phyloP scores from a whole-genome alignment of 768 basidiomycete genomes.

The Xerocomellus intermedius region DNA sequence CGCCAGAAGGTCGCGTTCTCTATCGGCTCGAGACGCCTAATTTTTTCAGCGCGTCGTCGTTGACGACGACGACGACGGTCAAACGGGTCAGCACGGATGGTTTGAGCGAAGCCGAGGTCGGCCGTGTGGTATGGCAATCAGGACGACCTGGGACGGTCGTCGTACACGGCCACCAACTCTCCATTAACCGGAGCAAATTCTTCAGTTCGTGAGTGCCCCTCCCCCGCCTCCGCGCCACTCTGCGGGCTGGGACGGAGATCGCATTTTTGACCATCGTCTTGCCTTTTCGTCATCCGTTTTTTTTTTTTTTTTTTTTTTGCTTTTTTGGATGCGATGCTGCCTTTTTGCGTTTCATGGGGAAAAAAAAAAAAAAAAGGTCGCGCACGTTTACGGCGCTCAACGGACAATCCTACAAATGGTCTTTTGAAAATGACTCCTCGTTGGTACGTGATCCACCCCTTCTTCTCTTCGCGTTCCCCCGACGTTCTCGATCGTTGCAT shows the following conservation, averaged over 20 bases:
- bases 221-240: no score
- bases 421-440: constrained; percentile 32
- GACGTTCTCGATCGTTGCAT: not conserved
- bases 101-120: constrained; percentile 25
- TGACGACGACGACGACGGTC: constrained; percentile 21
- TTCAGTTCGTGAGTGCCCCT: constrained; percentile 32
- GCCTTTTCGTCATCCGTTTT: no score
- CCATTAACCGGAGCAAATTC: constrained; percentile 23
- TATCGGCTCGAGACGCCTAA: constrained; percentile 33
- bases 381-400: constrained; percentile 35
- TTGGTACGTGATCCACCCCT: constrained; percentile 20
- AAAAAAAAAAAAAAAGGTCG: constrained; percentile 19
- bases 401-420: constrained; percentile 35
- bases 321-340: not conserved
- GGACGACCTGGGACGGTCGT: constrained; percentile 28
- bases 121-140: constrained; percentile 31
- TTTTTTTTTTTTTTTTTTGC: not conserved
- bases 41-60: constrained; percentile 4
- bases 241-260: not conserved
- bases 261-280: constrained; percentile 4
- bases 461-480: not conserved
- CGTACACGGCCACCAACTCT: constrained; percentile 29
- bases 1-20: constrained; percentile 27
- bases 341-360: no score
- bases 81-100: constrained; percentile 27